Conservation (phyloP, 176 grass and related monocot genomes). For the Neostapfia colusana region DNA sequence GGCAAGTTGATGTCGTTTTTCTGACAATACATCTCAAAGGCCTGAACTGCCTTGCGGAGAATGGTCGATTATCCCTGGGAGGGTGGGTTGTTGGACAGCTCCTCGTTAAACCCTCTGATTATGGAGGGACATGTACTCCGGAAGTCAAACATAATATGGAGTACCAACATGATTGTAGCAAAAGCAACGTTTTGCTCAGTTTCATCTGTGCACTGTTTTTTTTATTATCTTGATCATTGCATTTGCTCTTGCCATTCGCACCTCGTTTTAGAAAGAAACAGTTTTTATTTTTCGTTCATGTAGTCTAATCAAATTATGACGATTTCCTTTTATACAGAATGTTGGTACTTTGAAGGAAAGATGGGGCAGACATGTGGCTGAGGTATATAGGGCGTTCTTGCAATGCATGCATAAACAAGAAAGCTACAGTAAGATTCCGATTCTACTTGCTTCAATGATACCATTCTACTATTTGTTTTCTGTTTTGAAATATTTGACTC, state of each 20-base stretch:
- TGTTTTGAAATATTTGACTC: no score
- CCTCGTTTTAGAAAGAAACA: not conserved
- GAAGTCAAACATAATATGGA: conserved; percentile 37
- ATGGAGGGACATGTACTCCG: conserved; percentile 15
- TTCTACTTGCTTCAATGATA: not conserved
- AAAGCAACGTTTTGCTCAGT: conserved; percentile 24
- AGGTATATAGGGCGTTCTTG: not conserved
- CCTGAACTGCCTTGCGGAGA: no score
- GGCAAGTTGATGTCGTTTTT: conserved; percentile 13
- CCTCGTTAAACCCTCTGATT: conserved; percentile 32
- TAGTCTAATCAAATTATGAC: conserved; percentile 16
- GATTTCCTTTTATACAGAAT: conserved; percentile 3
- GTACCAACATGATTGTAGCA: conserved; percentile 17
- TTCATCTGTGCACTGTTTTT: conserved; percentile 16
- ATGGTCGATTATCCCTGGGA: conserved; percentile 35
- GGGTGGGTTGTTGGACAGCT: conserved; percentile 30
- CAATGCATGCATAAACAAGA: conserved; percentile 3
- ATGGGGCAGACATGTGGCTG: conserved; percentile 4
- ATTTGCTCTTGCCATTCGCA: not conserved
- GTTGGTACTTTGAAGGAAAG: not conserved
- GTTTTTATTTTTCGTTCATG: not conserved
- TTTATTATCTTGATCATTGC: conserved; percentile 10
- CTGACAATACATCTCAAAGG: not conserved
- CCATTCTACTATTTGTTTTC: not conserved
- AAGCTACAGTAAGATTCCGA: not conserved